Conservation (phyloP, 1,284 basidiomycete species). For the Ustilago vetiveriae region DNA sequence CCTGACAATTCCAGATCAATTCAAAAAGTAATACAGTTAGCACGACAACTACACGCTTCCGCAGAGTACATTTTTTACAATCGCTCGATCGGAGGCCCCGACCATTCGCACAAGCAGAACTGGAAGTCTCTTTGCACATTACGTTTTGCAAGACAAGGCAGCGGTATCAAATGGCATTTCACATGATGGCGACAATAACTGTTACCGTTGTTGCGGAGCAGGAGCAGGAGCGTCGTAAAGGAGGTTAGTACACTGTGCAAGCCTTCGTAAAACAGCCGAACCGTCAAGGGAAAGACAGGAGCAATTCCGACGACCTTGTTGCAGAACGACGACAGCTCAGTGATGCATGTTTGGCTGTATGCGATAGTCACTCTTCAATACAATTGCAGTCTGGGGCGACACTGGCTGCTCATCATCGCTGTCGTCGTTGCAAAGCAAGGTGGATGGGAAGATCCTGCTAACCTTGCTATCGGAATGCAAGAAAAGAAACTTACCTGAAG, state of each 20-base stretch:
- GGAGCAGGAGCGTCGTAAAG: background rate
- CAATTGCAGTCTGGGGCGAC: conserved; percentile 57
- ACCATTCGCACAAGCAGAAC: too few species aligned
- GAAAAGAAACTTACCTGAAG: too few species aligned
- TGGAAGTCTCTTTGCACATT: too few species aligned
- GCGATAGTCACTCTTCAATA: conserved; percentile 54
- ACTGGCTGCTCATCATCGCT: conserved; percentile 53
- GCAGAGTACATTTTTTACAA: too few species aligned
- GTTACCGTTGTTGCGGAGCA: background rate
- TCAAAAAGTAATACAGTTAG: too few species aligned
- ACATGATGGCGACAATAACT: background rate
- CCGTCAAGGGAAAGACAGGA: background rate
- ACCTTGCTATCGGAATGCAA: too few species aligned
- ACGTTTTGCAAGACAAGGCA: too few species aligned
- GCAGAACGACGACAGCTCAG: conserved; percentile 46
- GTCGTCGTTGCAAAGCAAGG: conserved; percentile 9
- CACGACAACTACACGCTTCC: too few species aligned
- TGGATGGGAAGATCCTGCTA: too few species aligned
- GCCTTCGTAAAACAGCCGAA: background rate
- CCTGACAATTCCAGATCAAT: background rate
- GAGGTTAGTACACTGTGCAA: background rate
- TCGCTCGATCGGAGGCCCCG: too few species aligned
- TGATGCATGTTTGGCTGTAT: conserved; percentile 56
- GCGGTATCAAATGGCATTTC: background rate
- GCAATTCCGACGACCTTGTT: background rate